These are phyloP conservation scores for Thalassiosira profunda DNA, from an alignment of 108 stramenopile species.

Conservation along the genomic window DNA sequence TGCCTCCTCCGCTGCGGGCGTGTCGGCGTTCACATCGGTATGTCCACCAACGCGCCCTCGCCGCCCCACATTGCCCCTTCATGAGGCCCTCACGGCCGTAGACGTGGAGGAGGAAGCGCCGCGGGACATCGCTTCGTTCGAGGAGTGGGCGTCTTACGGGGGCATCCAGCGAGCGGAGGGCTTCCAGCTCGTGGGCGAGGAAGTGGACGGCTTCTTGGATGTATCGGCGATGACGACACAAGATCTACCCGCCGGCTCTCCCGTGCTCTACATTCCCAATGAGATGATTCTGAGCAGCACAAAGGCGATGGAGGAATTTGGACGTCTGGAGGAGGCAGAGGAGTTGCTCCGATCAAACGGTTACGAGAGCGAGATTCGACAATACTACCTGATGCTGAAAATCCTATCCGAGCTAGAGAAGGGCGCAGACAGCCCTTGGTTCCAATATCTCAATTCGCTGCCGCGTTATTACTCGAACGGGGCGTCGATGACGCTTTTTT, in stretches of 20 bases:
- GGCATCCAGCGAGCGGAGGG: slow-evolving; percentile 7
- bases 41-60: no score
- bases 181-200: slow-evolving; percentile 23
- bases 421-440: slow-evolving; percentile 20
- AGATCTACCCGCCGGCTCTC: neutral
- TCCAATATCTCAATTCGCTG: slow-evolving; percentile 19
- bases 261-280: slow-evolving; percentile 3
- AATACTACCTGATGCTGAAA: slow-evolving; percentile 21
- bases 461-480: slow-evolving; percentile 38
- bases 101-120: slow-evolving; percentile 4
- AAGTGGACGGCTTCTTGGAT: neutral
- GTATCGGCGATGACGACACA: neutral
- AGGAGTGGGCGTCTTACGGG: slow-evolving; percentile 15
- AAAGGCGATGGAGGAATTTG: slow-evolving; percentile 5
- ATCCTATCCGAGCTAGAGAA: slow-evolving; percentile 11
- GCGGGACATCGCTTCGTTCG: slow-evolving; percentile 6
- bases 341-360: neutral
- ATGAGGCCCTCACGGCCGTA: no score
- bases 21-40: no score
- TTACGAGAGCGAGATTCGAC: slow-evolving; percentile 5
- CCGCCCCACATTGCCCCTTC: no score
- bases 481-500: slow-evolving; percentile 35
- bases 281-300: slow-evolving; percentile 10
- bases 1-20: no score
- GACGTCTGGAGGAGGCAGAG: neutral